Base-by-base conservation (phyloP, 202 grass and related monocot species). In the Carex arenaria region DNA sequence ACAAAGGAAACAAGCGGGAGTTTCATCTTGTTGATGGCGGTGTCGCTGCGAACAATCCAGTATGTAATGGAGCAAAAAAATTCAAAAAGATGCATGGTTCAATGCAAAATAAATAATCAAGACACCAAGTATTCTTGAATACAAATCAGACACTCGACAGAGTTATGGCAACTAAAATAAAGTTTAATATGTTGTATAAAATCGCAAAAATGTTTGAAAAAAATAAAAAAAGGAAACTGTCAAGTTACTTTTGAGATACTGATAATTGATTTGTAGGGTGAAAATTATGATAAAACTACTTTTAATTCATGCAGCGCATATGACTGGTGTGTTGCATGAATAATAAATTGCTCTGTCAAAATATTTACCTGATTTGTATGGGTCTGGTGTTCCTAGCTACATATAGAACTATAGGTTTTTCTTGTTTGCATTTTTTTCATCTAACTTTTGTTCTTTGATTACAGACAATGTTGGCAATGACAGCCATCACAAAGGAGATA, bases 21-120 rank as follows among this genome's bases (percentile, higher is more conserved):
- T 93, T 71, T 61, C 87, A 93, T 82, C 93, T 97, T 10, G 40
- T 97, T 19, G 93, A 96, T 12, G 89, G 90, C 0, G 90, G 90
- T 5, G 82, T 96, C 0, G 90, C 93, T 0, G 89, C 91, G 40
- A 96, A 93, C 77, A 96, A 96, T 85, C 93, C 91, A 10, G 80
- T 89, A 66, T 18, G 13, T 13, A 51, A 17, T 28, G 7, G n/a
- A 23, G 45, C 47, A 36, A 53, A n/a, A 40, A 3, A 34, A n/a
- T 22, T 11, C 4, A 49, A 49, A 72, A 45, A 43, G 14, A 76
- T 42, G 40, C 40, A 42, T 55, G 23, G 14, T 55, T 76, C 26
- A 76, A 55, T 72, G n/a, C n/a, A 70, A 69, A 43, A 18, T 69
- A 18, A 68, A 10, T 69, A 18, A 69, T 42, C 17, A 42, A 10